A percentile compares a stretch with the other conserved stretches of the same genome.
Evolutionary conservation across 2,329 filamentous ascomycete species (phyloP).

Genomic region (Teratosphaeria destructans): DNA sequence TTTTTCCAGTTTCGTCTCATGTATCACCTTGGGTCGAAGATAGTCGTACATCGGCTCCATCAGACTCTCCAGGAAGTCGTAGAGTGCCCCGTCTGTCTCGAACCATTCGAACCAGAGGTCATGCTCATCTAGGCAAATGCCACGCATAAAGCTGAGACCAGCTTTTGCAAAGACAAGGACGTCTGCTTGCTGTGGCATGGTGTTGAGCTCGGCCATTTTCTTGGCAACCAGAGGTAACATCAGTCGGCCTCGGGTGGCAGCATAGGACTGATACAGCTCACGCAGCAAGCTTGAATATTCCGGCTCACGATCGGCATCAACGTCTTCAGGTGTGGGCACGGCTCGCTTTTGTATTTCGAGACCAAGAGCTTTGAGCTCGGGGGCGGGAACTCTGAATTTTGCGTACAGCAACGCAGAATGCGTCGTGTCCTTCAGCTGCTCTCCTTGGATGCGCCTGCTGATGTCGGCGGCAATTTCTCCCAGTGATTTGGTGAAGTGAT

Average conservation of each 20-base stretch:
- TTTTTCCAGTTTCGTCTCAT: constrained; percentile 55
- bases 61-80: constrained; percentile 56
- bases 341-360: constrained; percentile 58
- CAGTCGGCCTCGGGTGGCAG: constrained; percentile 47
- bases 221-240: constrained; percentile 53
- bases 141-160: constrained; percentile 55
- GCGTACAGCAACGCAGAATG: constrained; percentile 62
- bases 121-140: constrained; percentile 57
- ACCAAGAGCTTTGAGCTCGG: constrained; percentile 55
- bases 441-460: constrained; percentile 52
- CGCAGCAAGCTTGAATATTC: constrained; percentile 58
- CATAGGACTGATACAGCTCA: constrained; percentile 54
- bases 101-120: constrained; percentile 60
- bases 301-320: constrained; percentile 45
- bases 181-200: constrained; percentile 51
- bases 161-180: constrained; percentile 55
- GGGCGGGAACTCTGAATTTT: constrained; percentile 57
- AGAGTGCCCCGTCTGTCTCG: constrained; percentile 50
- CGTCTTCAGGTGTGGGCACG: constrained; percentile 36
- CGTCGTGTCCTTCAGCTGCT: constrained; percentile 60
- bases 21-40: constrained; percentile 53
- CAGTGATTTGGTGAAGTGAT: constrained; percentile 54
- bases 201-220: constrained; percentile 47
- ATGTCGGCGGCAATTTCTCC: constrained; percentile 54
- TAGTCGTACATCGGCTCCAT: constrained; percentile 60